phyloP scores from a whole-genome alignment of 2,329 filamentous ascomycete genomes.

The Beauveria sp. region DNA sequence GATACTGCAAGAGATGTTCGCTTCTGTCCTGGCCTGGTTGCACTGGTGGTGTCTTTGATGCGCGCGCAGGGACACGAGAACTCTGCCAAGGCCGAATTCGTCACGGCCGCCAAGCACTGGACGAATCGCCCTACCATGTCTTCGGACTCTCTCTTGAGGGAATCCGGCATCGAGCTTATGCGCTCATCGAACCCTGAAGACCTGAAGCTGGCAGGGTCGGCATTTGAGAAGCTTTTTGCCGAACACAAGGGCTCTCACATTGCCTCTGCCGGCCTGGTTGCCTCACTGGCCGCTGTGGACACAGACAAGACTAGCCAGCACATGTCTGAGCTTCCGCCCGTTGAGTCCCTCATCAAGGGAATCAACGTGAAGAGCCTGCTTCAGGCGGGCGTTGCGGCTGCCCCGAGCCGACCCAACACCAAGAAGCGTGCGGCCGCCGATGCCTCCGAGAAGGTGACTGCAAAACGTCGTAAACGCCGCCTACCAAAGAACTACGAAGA shows the following conservation, averaged over 20 bases:
- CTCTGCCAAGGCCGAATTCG: constrained; percentile 65
- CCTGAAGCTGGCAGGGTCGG: constrained; percentile 61
- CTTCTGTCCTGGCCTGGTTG: constrained; percentile 78
- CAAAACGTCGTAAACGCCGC: constrained; percentile 52
- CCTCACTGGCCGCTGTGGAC: constrained; percentile 62
- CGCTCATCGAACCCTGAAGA: constrained; percentile 65
- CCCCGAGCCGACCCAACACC: constrained; percentile 28
- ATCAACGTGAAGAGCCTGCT: constrained; percentile 58
- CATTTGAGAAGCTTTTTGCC: constrained; percentile 66
- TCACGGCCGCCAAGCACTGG: constrained; percentile 78
- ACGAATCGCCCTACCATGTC: constrained; percentile 42
- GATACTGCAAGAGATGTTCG: constrained; percentile 59
- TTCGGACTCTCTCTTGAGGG: constrained; percentile 62
- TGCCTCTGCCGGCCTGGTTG: constrained; percentile 76
- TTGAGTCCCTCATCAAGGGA: constrained; percentile 52
- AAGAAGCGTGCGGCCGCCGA: constrained; percentile 43
- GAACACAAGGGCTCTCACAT: constrained; percentile 60
- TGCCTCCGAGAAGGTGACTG: constrained; percentile 34
- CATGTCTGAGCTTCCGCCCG: constrained; percentile 49
- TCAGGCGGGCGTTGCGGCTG: constrained; percentile 50
- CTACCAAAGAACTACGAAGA: constrained; percentile 69
- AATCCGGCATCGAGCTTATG: constrained; percentile 76
- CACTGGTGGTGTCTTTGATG: constrained; percentile 72
- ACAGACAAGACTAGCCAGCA: constrained; percentile 47
- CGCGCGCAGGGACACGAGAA: constrained; percentile 64